Percentiles rank a stretch among this genome's conserved stretches.
Conservation (phyloP, 208 protist species). For the Crithidia expoeki region DNA sequence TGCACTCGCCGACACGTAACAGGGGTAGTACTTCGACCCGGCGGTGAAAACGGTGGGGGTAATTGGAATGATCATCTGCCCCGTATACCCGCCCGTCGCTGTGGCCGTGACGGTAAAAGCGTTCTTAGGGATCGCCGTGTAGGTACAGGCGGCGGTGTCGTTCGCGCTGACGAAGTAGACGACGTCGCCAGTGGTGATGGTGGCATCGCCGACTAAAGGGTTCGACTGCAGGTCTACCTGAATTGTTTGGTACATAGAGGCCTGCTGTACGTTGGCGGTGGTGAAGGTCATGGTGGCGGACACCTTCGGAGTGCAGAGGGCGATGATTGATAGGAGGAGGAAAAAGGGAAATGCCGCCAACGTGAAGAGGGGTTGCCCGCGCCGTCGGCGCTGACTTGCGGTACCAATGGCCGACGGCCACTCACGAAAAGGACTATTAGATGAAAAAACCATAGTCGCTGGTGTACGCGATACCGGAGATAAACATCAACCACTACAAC, state of each 20-base stretch:
- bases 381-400: neutral
- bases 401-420: too few relatives aligned
- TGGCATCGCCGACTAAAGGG: slow-evolving; percentile 51
- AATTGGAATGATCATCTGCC: slow-evolving; percentile 37
- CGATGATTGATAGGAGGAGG: neutral
- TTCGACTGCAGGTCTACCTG: slow-evolving; percentile 67
- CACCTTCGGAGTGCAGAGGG: slow-evolving; percentile 18
- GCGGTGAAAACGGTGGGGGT: slow-evolving; percentile 54
- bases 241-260: slow-evolving; percentile 84
- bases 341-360: neutral
- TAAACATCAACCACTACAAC: too few relatives aligned
- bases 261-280: slow-evolving; percentile 64
- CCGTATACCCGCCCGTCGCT: slow-evolving; percentile 46
- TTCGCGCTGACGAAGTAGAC: slow-evolving; percentile 65
- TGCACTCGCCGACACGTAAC: slow-evolving; percentile 58
- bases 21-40: slow-evolving; percentile 62
- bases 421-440: too few relatives aligned
- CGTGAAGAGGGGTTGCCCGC: neutral
- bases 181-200: slow-evolving; percentile 57
- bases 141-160: slow-evolving; percentile 17
- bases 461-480: too few relatives aligned
- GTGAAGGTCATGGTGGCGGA: slow-evolving; percentile 65
- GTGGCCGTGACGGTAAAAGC: slow-evolving; percentile 49
- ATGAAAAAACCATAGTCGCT: too few relatives aligned
- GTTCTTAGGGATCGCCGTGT: slow-evolving; percentile 29